Percentiles rank a stretch among this genome's conserved stretches.
These are phyloP conservation scores for Hericium coralloides DNA, from an alignment of 768 basidiomycete species.

Conservation along the genomic window DNA sequence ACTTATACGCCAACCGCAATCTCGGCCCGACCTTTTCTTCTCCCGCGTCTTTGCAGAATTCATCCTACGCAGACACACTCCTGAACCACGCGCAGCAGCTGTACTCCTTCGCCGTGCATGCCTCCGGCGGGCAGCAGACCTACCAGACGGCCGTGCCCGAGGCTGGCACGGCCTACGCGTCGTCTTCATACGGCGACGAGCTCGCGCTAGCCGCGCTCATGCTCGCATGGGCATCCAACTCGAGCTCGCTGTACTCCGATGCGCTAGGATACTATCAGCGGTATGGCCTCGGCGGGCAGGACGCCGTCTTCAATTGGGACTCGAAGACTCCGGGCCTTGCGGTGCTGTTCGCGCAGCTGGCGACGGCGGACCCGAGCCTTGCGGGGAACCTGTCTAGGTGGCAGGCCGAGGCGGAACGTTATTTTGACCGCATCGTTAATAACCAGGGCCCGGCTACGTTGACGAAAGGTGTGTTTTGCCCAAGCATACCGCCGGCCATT, in stretches of 20 bases:
- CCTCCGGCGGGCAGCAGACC: slow-evolving; percentile 45
- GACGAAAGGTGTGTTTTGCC: slow-evolving; percentile 50
- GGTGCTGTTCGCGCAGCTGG: slow-evolving; percentile 69
- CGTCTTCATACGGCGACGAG: slow-evolving; percentile 66
- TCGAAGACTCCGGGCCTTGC: slow-evolving; percentile 68
- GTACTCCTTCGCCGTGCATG: slow-evolving; percentile 68
- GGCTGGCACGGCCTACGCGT: slow-evolving; percentile 56
- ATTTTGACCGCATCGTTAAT: slow-evolving; percentile 65
- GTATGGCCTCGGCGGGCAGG: slow-evolving; percentile 42
- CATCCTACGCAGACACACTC: slow-evolving; percentile 62
- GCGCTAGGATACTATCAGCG: slow-evolving; percentile 53
- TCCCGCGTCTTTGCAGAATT: slow-evolving; percentile 62
- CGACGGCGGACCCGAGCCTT: slow-evolving; percentile 44
- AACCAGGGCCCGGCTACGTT: slow-evolving; percentile 42
- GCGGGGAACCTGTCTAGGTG: slow-evolving; percentile 50
- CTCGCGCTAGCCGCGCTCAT: slow-evolving; percentile 69
- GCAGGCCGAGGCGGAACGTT: slow-evolving; percentile 61
- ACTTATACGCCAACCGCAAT: slow-evolving; percentile 58
- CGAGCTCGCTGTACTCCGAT: slow-evolving; percentile 47
- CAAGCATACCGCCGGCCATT: background rate
- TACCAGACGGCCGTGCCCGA: slow-evolving; percentile 69
- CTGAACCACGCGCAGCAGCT: slow-evolving; percentile 67
- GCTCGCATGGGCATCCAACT: slow-evolving; percentile 63
- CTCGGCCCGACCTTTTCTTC: slow-evolving; percentile 46
- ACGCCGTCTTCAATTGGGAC: slow-evolving; percentile 84